Conservation (phyloP, 495 filamentous ascomycete species). For the Echria macrotheca region DNA sequence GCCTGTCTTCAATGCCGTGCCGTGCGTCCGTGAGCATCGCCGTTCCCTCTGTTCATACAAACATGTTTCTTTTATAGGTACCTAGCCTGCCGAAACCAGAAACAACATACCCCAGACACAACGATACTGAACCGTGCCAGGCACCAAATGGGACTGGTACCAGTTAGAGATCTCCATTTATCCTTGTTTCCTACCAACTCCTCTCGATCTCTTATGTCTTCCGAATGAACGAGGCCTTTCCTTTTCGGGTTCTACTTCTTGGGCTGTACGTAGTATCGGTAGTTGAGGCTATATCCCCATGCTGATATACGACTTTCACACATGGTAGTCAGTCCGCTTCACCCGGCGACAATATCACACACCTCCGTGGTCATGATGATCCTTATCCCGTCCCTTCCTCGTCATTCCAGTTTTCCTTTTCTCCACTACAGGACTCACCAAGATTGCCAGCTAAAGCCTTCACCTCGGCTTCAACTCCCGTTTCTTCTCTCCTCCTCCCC, state of each 20-base stretch:
- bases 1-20: background rate
- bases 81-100: background rate
- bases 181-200: constrained; percentile 6
- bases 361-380: background rate
- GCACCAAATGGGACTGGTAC: background rate
- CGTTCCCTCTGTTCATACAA: no score
- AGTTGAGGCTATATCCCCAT: background rate
- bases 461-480: no score
- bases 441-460: no score
- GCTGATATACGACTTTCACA: background rate
- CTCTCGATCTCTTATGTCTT: background rate
- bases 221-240: background rate
- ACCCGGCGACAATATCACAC: no score
- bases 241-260: background rate
- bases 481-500: no score
- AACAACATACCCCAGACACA: no score
- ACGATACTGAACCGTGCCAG: background rate
- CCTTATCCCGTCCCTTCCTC: no score
- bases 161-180: constrained; percentile 15
- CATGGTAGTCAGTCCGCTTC: no score
- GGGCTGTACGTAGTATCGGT: background rate
- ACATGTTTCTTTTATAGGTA: background rate
- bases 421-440: no score
- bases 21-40: background rate
- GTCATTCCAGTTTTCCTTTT: no score